These are phyloP conservation scores for Lepidium sativum DNA, from an alignment of 345 rosid genomes.

Conservation along the genomic window DNA sequence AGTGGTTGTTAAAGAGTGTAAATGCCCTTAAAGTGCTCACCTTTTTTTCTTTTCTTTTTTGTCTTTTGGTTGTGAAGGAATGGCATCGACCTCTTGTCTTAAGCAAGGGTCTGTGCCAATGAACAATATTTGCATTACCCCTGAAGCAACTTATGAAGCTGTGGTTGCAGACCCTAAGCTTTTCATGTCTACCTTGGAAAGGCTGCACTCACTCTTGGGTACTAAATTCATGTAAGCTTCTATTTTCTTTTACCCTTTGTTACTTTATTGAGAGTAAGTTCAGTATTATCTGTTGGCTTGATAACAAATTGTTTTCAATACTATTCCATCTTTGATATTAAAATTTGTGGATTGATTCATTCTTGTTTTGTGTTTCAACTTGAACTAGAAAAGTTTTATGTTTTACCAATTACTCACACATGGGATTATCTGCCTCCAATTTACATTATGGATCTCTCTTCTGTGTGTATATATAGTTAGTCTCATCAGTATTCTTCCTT, in stretches of 20 bases:
- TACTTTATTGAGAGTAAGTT: neutral
- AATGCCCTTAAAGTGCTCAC: slow-evolving; percentile 9
- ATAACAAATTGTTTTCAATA: neutral
- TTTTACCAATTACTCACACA: too few species aligned
- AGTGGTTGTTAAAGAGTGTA: slow-evolving; percentile 14
- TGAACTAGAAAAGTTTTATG: too few species aligned
- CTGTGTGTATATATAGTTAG: too few species aligned
- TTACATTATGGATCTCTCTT: too few species aligned
- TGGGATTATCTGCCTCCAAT: too few species aligned
- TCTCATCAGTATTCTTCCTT: too few species aligned
- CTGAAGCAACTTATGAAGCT: slow-evolving; percentile 67
- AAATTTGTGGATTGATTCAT: neutral
- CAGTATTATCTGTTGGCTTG: neutral
- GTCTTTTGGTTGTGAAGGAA: slow-evolving; percentile 28
- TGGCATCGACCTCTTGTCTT: slow-evolving; percentile 82
- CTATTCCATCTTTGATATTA: neutral
- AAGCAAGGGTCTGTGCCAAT: slow-evolving; percentile 45
- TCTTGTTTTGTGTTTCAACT: neutral
- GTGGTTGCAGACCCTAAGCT: slow-evolving; percentile 48
- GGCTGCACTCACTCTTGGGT: slow-evolving; percentile 66
- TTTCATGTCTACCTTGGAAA: slow-evolving; percentile 67
- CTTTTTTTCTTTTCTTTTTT: neutral
- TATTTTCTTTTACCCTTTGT: neutral
- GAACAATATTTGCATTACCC: slow-evolving; percentile 50
- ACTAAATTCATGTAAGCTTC: slow-evolving; percentile 80